A percentile compares a stretch with the other conserved stretches of the same genome.
Conservation (phyloP, 2,329 filamentous ascomycete genomes). For the Fusarium piperis region DNA sequence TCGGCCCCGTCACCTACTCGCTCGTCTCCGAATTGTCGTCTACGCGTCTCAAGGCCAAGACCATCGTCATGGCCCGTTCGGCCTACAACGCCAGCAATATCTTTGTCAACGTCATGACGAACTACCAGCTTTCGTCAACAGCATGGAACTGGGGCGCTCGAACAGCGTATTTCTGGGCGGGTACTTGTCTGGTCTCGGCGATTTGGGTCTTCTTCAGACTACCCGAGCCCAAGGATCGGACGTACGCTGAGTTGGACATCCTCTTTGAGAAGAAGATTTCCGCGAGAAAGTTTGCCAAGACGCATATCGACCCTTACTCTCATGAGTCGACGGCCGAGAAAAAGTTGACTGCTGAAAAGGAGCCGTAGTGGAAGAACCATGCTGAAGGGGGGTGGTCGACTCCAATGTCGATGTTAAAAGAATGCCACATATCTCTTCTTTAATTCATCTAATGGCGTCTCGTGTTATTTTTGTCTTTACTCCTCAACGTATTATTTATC, state of each 20-base stretch:
- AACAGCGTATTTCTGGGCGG: constrained; percentile 59
- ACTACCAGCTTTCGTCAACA: constrained; percentile 57
- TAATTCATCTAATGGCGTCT: not conserved
- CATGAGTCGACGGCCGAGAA: constrained; percentile 6
- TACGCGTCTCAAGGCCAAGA: constrained; percentile 63
- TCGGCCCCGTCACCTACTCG: constrained; percentile 64
- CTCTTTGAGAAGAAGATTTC: constrained; percentile 52
- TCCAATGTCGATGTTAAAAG: not conserved
- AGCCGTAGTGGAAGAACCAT: not conserved
- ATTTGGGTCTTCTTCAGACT: constrained; percentile 61
- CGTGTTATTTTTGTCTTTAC: not conserved
- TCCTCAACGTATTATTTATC: not conserved
- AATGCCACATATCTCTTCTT: not conserved
- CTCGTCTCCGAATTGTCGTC: constrained; percentile 64
- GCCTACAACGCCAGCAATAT: constrained; percentile 59
- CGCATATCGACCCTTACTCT: constrained; percentile 50
- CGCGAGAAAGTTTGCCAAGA: constrained; percentile 53
- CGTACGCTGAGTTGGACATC: constrained; percentile 56
- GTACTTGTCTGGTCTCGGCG: constrained; percentile 57
- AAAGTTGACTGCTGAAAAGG: constrained; percentile 16
- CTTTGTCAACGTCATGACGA: constrained; percentile 59
- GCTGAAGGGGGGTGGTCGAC: not conserved
- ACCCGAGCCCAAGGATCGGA: constrained; percentile 63
- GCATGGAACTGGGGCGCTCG: constrained; percentile 60
- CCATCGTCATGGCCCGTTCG: constrained; percentile 60